Evolutionary conservation across 2,329 filamentous ascomycete genomes (phyloP).

Genomic region (Ophiostoma angusticollis): DNA sequence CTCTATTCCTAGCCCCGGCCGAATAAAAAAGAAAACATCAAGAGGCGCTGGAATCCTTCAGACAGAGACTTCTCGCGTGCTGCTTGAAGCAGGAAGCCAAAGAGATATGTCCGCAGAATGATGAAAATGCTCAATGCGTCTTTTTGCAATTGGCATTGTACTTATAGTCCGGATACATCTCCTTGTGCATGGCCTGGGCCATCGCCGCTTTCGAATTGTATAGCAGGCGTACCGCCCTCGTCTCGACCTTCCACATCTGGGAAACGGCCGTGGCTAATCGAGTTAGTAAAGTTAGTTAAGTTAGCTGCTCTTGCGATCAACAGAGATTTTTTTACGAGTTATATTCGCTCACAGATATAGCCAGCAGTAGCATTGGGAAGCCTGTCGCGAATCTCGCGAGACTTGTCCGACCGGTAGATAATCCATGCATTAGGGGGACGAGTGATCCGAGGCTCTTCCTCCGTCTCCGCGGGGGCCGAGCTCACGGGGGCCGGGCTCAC

Average conservation of each 20-base stretch:
- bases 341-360: slow-evolving; percentile 20
- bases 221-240: slow-evolving; percentile 12
- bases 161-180: slow-evolving; percentile 19
- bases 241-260: slow-evolving; percentile 19
- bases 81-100: no score
- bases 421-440: slow-evolving; percentile 23
- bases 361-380: slow-evolving; percentile 16
- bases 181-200: slow-evolving; percentile 19
- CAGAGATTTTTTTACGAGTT: neutral
- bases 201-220: slow-evolving; percentile 16
- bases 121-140: no score
- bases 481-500: no score
- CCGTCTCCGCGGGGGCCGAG: no score
- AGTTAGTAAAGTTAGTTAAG: no score
- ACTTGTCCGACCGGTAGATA: slow-evolving; percentile 21
- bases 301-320: neutral
- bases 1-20: no score
- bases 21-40: no score
- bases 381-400: slow-evolving; percentile 14
- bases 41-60: no score
- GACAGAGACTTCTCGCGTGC: no score
- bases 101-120: no score
- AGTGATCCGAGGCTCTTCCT: slow-evolving; percentile 14
- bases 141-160: slow-evolving; percentile 9
- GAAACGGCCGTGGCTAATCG: slow-evolving; percentile 20